A percentile compares a stretch with the other conserved stretches of the same genome.
Evolutionary conservation across 129 eudicot species (phyloP).

Genomic region (Centaurea solstitialis): DNA sequence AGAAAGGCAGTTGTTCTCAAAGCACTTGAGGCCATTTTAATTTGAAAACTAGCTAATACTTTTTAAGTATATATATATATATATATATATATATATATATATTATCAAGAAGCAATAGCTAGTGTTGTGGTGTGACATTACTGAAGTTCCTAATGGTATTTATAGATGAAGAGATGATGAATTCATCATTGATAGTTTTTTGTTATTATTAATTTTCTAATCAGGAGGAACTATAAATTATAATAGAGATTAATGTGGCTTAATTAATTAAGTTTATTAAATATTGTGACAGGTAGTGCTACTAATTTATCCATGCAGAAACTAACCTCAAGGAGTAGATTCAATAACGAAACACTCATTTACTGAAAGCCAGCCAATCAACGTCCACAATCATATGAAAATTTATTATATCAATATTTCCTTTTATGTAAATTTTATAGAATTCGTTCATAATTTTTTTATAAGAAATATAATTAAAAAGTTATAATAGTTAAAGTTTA

Average conservation of each 20-base stretch:
- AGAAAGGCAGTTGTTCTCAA: constrained; percentile 44
- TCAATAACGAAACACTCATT: too few relatives aligned
- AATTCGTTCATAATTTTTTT: too few relatives aligned
- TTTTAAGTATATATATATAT: too few relatives aligned
- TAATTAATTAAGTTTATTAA: background rate
- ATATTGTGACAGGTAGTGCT: too few relatives aligned
- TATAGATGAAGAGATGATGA: constrained; percentile 31
- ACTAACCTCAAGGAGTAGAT: too few relatives aligned
- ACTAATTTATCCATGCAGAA: too few relatives aligned
- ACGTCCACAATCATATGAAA: too few relatives aligned
- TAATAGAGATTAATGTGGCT: constrained; percentile 19
- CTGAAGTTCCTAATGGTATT: constrained; percentile 25
- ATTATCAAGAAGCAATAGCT: background rate
- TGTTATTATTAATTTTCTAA: background rate
- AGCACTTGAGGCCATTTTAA: constrained; percentile 47
- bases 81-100: too few relatives aligned
- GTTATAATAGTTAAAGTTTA: too few relatives aligned
- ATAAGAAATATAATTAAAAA: too few relatives aligned
- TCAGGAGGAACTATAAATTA: background rate
- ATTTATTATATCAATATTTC: too few relatives aligned
- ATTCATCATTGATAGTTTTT: background rate
- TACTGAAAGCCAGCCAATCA: background rate
- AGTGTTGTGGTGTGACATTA: constrained; percentile 33
- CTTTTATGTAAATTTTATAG: too few relatives aligned
- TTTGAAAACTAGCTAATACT: constrained; percentile 19